Evolutionary conservation across 495 filamentous ascomycete genomes (phyloP), one percentile per base, ranked within the genome.

Genomic region (Immersiella caudata): DNA sequence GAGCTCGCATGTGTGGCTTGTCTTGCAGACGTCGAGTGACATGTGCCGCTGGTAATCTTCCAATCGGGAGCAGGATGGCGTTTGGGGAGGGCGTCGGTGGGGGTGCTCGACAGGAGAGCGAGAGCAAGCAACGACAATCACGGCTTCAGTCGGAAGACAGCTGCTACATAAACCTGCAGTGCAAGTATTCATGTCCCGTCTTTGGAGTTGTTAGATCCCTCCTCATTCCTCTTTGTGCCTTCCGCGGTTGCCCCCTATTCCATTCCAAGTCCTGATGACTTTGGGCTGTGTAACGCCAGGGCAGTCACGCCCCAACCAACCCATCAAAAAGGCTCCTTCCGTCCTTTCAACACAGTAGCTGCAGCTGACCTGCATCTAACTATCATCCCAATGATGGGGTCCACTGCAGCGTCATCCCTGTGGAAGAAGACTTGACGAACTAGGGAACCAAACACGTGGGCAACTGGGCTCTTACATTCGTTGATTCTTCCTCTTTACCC

Each of bases 11-110:
- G 20, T 22, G 52, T 55, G 52, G 52, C 52, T 55, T 55, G 52
- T 26, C 52, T 8, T 55, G 52, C 52, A 55, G 52, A 46, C 22
- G 56, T 59, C 56, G 1, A 3, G 56, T 59, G 56, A 59, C 56
- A 11, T 5, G 14, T 18, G 25, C 33, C n/a, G 9, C 6, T 4
- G n/a, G 7, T 27, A 27, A 33, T 16, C 24, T 33, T 27, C 56
- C 56, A 59, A 59, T 59, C 56, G 56, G 56, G 56, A 59, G 24
- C 24, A 26, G 6, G 56, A 5, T 59, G 26, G 25, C 56, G 24
- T 20, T 29, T 6, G 56, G 6, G 56, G 24, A 3, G 56, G 26
- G 18, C 22, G 9, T 29, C 33, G 56, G 56, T 33, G 56, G 56
- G 56, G 56, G 56, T n/a, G 25, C 8, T 22, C 9, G 25, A 22